Percentiles rank a stretch among this genome's conserved stretches.
Evolutionary conservation across 371 early-diverging fungal species (phyloP).

Genomic region (Mucor lusitanicus): DNA sequence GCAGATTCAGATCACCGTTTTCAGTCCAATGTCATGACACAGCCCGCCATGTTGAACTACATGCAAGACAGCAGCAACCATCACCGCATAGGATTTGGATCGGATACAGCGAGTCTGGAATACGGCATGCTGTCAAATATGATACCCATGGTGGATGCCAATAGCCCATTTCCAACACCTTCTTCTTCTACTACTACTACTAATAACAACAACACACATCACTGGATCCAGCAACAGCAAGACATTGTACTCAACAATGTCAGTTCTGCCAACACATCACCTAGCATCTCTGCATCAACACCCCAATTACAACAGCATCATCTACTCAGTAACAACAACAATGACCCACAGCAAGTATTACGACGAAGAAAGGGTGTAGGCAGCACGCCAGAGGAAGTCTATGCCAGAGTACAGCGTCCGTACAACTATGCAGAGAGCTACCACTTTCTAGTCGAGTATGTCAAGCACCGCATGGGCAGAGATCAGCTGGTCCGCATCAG

Average conservation of each 20-base stretch:
- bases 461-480: slow-evolving; percentile 77
- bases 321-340: background rate
- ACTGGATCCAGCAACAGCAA: slow-evolving; percentile 10
- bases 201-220: background rate
- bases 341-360: background rate
- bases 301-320: background rate
- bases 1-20: slow-evolving; percentile 9
- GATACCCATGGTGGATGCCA: slow-evolving; percentile 36
- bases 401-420: slow-evolving; percentile 68
- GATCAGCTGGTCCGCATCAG: slow-evolving; percentile 78
- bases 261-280: slow-evolving; percentile 8
- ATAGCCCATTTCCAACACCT: background rate
- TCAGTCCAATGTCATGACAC: slow-evolving; percentile 18
- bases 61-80: slow-evolving; percentile 24
- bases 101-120: slow-evolving; percentile 77
- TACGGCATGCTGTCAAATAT: slow-evolving; percentile 78
- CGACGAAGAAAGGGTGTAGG: slow-evolving; percentile 33
- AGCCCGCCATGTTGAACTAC: slow-evolving; percentile 18
- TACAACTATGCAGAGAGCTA: slow-evolving; percentile 84
- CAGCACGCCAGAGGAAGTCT: slow-evolving; percentile 63
- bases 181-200: background rate
- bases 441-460: slow-evolving; percentile 71
- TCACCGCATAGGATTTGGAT: slow-evolving; percentile 61
- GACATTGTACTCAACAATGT: slow-evolving; percentile 5
- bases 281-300: slow-evolving; percentile 8